Conservation (phyloP, 108 stramenopile species). For the Mayamaea pseudoterrestris region DNA sequence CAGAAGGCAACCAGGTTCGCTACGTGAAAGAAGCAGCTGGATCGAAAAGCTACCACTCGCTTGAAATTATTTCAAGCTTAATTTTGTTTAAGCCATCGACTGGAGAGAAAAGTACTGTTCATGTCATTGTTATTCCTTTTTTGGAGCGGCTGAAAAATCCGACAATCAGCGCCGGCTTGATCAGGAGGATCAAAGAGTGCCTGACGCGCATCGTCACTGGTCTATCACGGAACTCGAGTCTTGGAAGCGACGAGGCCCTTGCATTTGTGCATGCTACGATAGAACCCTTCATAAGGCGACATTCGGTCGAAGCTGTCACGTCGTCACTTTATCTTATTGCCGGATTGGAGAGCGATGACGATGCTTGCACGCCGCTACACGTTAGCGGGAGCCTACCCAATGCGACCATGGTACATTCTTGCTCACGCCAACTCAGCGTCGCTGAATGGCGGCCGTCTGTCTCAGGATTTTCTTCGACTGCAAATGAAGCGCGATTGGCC, state of each 20-base stretch:
- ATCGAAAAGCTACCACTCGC: slow-evolving; percentile 61
- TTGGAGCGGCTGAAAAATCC: slow-evolving; percentile 50
- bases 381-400: slow-evolving; percentile 25
- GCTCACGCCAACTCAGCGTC: slow-evolving; percentile 22
- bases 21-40: slow-evolving; percentile 83
- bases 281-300: slow-evolving; percentile 38
- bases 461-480: slow-evolving; percentile 23
- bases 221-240: slow-evolving; percentile 79
- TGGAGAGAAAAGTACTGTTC: slow-evolving; percentile 39
- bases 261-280: slow-evolving; percentile 76
- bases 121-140: slow-evolving; percentile 58
- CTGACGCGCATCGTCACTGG: slow-evolving; percentile 83
- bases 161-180: slow-evolving; percentile 29
- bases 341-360: slow-evolving; percentile 18
- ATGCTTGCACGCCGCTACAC: slow-evolving; percentile 27
- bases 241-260: slow-evolving; percentile 47
- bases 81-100: slow-evolving; percentile 42
- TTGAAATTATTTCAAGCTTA: slow-evolving; percentile 59
- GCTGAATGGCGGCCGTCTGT: slow-evolving; percentile 65
- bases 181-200: slow-evolving; percentile 67
- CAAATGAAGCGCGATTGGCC: slow-evolving; percentile 32
- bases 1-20: slow-evolving; percentile 48
- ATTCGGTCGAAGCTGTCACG: slow-evolving; percentile 10
- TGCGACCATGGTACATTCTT: slow-evolving; percentile 3
- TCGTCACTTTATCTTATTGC: too few species aligned